Evolutionary conservation across 2,329 filamentous ascomycete species (phyloP), one percentile per base, ranked within the genome.

Genomic region (Ophiostoma piceae): DNA sequence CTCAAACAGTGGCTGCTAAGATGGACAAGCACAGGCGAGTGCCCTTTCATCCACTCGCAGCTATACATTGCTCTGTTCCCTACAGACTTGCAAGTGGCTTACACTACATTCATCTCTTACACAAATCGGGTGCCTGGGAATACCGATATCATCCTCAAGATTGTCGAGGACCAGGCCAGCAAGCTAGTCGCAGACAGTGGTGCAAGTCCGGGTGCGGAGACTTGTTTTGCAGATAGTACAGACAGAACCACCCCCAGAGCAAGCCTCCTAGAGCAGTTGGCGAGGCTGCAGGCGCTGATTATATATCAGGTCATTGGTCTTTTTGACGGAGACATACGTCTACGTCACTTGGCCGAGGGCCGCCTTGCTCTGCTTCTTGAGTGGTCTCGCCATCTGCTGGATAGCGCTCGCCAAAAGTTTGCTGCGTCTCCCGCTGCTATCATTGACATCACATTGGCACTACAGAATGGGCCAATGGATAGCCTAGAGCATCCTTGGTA

Each of bases 301-400:
- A 76, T 84, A 0, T 85, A 85, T 74, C 80, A 83, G 67, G 80
- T 81, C 43, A 82, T 86, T 70, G 76, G 81, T 16, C 76, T 86
- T 41, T 85, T 84, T 69, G 83, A 85, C 73, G 82, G 81, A 16
- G 81, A 84, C 73, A 80, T 84, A n/a, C 74, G 77, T 19, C 76
- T 79, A 5, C 78, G 80, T 1, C 76, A 78, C 43, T 74, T 79
- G 3, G 80, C 81, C 35, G 82, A 79, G 69, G 74, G 51, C 22
- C 51, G 51, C 22, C 51, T 57, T 26, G 51, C n/a, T 11, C 12
- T 57, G 3, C 9, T 57, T 1, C n/a, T 57, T 6, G n/a, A 57
- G n/a, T 57, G 51, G 51, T 57, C 51, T 26, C 51, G 22, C 11
- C 51, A 57, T 26, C 11, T 57, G n/a, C 51, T 57, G 9, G n/a